phyloP scores from a whole-genome alignment of 2,329 filamentous ascomycete species.

The Emmonsiellopsis sp. region DNA sequence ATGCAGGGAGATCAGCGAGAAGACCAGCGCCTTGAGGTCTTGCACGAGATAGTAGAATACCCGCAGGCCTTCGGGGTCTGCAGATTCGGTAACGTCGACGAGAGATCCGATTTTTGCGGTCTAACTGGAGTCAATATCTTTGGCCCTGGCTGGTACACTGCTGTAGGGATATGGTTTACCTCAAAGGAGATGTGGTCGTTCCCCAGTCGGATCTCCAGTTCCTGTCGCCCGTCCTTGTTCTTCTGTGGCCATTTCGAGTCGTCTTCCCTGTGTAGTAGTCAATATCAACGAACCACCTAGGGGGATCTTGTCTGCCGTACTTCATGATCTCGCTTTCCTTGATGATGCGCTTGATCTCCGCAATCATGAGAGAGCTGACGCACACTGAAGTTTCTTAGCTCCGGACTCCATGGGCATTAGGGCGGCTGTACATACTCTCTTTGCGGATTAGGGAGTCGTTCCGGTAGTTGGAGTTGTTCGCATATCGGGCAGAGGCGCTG shows the following conservation, averaged over 20 bases:
- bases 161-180: conserved; percentile 42
- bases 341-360: conserved; percentile 95
- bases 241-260: conserved; percentile 98
- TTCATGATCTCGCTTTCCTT: conserved; percentile 97
- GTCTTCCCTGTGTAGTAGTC: conserved; percentile 61
- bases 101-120: conserved; percentile 97
- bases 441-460: conserved; percentile 98
- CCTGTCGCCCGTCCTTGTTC: conserved; percentile 96
- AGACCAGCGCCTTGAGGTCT: conserved; percentile 91
- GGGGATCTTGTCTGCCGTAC: conserved; percentile 39
- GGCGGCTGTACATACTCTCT: conserved; percentile 64
- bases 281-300: conserved; percentile 11
- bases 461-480: conserved; percentile 98
- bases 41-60: conserved; percentile 99
- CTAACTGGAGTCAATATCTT: conserved; percentile 35
- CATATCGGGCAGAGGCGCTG: conserved; percentile 89
- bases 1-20: conserved; percentile 90
- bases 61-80: conserved; percentile 87
- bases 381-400: conserved; percentile 58
- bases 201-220: conserved; percentile 86
- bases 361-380: conserved; percentile 78
- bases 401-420: conserved; percentile 2
- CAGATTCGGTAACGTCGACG: conserved; percentile 91
- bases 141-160: not conserved
- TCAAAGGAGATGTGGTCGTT: conserved; percentile 98